A percentile compares a stretch with the other conserved stretches of the same genome.
phyloP scores from a whole-genome alignment of 2,329 filamentous ascomycete genomes.

The Stagonosporopsis rhizophila region DNA sequence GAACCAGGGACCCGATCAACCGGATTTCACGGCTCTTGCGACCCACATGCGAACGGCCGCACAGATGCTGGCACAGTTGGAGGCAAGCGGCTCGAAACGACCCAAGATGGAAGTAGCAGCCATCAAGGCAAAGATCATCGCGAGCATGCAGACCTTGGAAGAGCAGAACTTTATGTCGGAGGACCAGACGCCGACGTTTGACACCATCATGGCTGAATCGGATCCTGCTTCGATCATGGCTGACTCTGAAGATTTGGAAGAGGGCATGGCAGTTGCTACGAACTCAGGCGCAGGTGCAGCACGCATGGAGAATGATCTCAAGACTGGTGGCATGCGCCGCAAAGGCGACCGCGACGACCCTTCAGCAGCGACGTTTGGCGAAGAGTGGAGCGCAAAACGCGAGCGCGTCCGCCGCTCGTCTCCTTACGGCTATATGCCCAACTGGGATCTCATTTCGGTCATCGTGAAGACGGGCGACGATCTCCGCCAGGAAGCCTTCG shows the following conservation, averaged over 20 bases:
- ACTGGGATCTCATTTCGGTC: slow-evolving; percentile 86
- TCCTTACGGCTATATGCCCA: slow-evolving; percentile 88
- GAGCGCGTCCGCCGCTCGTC: slow-evolving; percentile 84
- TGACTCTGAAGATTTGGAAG: slow-evolving; percentile 62
- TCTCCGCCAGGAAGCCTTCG: slow-evolving; percentile 83
- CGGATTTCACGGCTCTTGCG: slow-evolving; percentile 81
- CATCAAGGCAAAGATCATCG: slow-evolving; percentile 85
- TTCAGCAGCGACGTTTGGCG: slow-evolving; percentile 84
- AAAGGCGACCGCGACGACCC: slow-evolving; percentile 85
- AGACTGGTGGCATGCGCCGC: slow-evolving; percentile 81
- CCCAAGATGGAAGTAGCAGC: slow-evolving; percentile 82
- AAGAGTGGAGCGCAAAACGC: slow-evolving; percentile 84
- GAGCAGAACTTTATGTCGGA: slow-evolving; percentile 83
- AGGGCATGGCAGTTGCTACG: slow-evolving; percentile 60
- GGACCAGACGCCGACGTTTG: slow-evolving; percentile 76
- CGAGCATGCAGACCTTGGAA: slow-evolving; percentile 86
- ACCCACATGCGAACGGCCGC: slow-evolving; percentile 88
- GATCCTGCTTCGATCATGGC: slow-evolving; percentile 60
- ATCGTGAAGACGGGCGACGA: slow-evolving; percentile 89
- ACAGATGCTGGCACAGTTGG: slow-evolving; percentile 84
- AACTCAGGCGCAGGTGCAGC: slow-evolving; percentile 78
- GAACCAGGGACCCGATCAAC: slow-evolving; percentile 68
- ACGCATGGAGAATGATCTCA: slow-evolving; percentile 88
- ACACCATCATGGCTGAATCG: slow-evolving; percentile 79
- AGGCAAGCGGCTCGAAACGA: slow-evolving; percentile 79